Percentiles rank a stretch among this genome's conserved stretches.
phyloP scores from a whole-genome alignment of 306 rosid genomes.

The Acacia confusa region DNA sequence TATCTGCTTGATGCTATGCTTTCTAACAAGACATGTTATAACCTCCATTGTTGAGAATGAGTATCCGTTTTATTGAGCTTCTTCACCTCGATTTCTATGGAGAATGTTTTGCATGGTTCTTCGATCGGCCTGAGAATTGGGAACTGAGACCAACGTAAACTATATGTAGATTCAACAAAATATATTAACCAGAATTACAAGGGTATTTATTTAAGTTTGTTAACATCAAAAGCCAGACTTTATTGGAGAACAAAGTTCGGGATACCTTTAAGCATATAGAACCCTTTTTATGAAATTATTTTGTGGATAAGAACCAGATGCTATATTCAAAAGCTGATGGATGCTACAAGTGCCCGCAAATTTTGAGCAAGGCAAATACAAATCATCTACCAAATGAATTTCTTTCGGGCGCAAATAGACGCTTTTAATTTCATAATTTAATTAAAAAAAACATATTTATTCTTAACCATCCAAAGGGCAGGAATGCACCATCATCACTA shows the following conservation, averaged over 20 bases:
- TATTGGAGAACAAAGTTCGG: neutral
- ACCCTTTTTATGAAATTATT: conserved; percentile 35
- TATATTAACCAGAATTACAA: conserved; percentile 21
- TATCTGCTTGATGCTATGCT: conserved; percentile 11
- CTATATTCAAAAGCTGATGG: conserved; percentile 37
- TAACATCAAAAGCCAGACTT: conserved; percentile 32
- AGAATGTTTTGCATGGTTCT: conserved; percentile 22
- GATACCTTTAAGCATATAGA: conserved; percentile 38
- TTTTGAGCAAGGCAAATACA: conserved; percentile 41
- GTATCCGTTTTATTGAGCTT: conserved; percentile 19
- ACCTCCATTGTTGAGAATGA: conserved; percentile 7
- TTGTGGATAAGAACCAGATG: conserved; percentile 64
- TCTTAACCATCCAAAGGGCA: neutral
- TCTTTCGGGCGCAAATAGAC: neutral
- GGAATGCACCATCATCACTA: neutral
- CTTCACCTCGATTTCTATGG: conserved; percentile 13
- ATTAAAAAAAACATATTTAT: neutral
- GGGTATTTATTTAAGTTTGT: conserved; percentile 28
- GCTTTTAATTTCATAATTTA: conserved; percentile 3
- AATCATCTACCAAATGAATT: conserved; percentile 21
- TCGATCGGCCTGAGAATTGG: conserved; percentile 10
- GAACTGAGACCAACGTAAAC: conserved; percentile 27
- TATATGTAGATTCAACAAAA: conserved; percentile 19
- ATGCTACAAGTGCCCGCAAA: conserved; percentile 32
- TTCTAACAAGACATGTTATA: conserved; percentile 27